Percentiles rank a stretch among this genome's conserved stretches.
These are phyloP conservation scores for Candida multigemmis DNA, from an alignment of 805 yeast species.

Conservation along the genomic window DNA sequence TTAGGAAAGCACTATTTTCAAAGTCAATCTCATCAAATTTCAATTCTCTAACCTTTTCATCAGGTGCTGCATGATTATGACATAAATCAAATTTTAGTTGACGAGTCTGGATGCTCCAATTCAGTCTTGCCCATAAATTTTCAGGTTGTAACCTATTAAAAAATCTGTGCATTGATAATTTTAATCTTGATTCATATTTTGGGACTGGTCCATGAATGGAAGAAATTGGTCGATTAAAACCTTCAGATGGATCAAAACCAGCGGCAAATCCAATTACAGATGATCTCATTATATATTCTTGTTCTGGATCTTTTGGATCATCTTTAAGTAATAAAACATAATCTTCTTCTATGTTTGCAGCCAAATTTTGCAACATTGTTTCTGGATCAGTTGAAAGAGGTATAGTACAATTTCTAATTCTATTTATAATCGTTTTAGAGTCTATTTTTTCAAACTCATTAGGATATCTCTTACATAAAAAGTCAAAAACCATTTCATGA, in stretches of 20 bases:
- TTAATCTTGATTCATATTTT: constrained; percentile 45
- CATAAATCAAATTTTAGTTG: constrained; percentile 19
- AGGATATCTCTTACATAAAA: constrained; percentile 43
- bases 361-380: constrained; percentile 15
- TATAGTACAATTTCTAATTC: too few species aligned
- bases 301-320: constrained; percentile 25
- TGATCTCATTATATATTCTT: constrained; percentile 52
- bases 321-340: constrained; percentile 43
- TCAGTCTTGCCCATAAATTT: constrained; percentile 52
- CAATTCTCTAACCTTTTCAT: constrained; percentile 14
- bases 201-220: constrained; percentile 69
- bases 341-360: constrained; percentile 52
- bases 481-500: constrained; percentile 33
- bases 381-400: too few species aligned
- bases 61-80: constrained; percentile 23
- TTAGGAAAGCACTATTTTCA: constrained; percentile 20
- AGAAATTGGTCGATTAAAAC: constrained; percentile 46
- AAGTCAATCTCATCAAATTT: constrained; percentile 22
- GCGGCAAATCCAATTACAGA: constrained; percentile 58
- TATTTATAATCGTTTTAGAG: too few species aligned
- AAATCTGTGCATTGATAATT: constrained; percentile 58
- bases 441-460: constrained; percentile 31
- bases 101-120: constrained; percentile 67
- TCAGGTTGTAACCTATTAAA: constrained; percentile 47
- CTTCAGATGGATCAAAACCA: constrained; percentile 58